Evolutionary conservation across 2,329 filamentous ascomycete species (phyloP).

Genomic region (Dactylellina drechsleri): DNA sequence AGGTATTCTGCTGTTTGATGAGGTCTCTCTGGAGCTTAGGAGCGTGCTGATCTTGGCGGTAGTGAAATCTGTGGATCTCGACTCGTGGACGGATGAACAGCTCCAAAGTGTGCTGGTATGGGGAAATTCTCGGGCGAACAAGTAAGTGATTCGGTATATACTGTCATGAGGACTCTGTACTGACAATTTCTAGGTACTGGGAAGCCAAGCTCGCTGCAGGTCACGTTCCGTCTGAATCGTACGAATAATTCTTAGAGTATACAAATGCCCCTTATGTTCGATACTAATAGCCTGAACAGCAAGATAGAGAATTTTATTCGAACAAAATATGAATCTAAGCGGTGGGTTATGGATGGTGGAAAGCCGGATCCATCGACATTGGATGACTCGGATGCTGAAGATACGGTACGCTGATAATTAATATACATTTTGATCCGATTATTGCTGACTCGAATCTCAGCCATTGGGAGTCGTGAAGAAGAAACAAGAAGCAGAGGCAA

Average conservation of each 20-base stretch:
- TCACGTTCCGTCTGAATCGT: conserved; percentile 90
- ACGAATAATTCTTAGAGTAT: conserved; percentile 58
- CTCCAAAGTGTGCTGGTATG: conserved; percentile 91
- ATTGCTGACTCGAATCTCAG: conserved; percentile 61
- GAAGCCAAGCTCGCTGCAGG: conserved; percentile 91
- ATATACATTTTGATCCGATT: conserved; percentile 71
- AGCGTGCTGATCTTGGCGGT: conserved; percentile 20
- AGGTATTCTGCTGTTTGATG: conserved; percentile 55
- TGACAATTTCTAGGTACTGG: conserved; percentile 73
- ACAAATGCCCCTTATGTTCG: conserved; percentile 4
- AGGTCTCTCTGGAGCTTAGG: not conserved
- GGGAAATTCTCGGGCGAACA: conserved; percentile 96
- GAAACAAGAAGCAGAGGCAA: conserved; percentile 71
- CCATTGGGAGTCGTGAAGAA: conserved; percentile 75
- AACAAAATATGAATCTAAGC: conserved; percentile 97
- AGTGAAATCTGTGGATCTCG: conserved; percentile 97
- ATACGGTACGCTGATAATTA: conserved; percentile 71
- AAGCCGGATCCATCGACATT: conserved; percentile 92
- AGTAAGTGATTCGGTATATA: conserved; percentile 66
- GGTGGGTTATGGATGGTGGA: conserved; percentile 98
- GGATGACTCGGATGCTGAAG: conserved; percentile 85
- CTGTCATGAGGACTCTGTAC: conserved; percentile 41
- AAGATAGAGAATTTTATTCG: conserved; percentile 99
- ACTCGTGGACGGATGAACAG: conserved; percentile 99
- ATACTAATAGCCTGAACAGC: conserved; percentile 60